Evolutionary conservation across 2,329 filamentous ascomycete species (phyloP), one percentile per base, ranked within the genome.

Genomic region (Cytospora mali): DNA sequence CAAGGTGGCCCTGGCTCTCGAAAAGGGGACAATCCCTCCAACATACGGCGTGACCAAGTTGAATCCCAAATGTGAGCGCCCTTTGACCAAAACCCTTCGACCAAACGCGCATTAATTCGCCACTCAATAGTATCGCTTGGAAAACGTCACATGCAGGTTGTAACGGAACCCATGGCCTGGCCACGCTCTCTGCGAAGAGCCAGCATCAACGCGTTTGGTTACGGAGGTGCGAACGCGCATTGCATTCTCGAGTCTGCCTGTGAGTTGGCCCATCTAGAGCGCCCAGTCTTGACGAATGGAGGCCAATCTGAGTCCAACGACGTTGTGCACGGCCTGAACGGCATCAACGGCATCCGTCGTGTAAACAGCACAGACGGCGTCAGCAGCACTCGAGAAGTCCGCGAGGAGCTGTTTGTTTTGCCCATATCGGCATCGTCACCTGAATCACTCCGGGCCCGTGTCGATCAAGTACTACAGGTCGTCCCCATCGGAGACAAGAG

Each of bases 401-500:
- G 10, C 10, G 5, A 10, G 28, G 28, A 29, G 28, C 28, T 29
- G 10, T 10, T 29, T 29, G 28, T 29, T 29, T 29, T 29, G 28
- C 28, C 28, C 5, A 10, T 29, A 29, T 29, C 28, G 28, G 28
- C 28, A 29, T 5, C 28, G 10, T 29, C 28, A 10, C 5, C 28
- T 10, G 10, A 29, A 10, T 29, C 28, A 29, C 10, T 29, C 5
- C 5, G 10, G 28, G 5, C 28, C 5, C 28, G 28, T 29, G 10
- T 29, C 10, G 28, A 29, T 5, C 28, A 29, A 5, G 28, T 29
- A 76, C 76, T 58, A 74, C 75, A 0, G n/a, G n/a, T n/a, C n/a
- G n/a, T n/a, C n/a, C n/a, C n/a, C n/a, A 67, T 76, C 5, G 75
- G 74, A 2, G 75, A 75, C 4, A 60, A 72, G 1, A 76, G 76